Conservation (phyloP, 306 rosid genomes). For the Quercus alba region DNA sequence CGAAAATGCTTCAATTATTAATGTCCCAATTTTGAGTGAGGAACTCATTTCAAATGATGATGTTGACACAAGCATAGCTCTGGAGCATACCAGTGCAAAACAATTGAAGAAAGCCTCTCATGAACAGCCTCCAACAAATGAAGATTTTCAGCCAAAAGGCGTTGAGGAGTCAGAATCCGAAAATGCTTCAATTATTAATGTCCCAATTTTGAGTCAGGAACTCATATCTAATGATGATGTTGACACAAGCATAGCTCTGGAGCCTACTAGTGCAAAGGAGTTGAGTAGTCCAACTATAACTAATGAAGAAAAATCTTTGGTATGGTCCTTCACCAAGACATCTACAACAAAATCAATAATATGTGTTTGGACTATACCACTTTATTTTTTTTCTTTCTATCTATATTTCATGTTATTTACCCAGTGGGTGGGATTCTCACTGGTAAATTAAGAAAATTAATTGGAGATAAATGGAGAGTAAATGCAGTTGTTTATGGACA, state of each 20-base stretch:
- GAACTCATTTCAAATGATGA: conserved; percentile 31
- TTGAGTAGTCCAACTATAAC: conserved; percentile 20
- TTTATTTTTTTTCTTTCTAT: neutral
- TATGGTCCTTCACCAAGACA: conserved; percentile 19
- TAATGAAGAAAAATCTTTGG: conserved; percentile 41
- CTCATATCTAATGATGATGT: neutral
- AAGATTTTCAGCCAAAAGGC: conserved; percentile 37
- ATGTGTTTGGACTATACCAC: neutral
- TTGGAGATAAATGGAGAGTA: neutral
- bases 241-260: conserved; percentile 2
- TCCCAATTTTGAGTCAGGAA: conserved; percentile 38
- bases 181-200: conserved; percentile 20
- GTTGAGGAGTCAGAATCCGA: conserved; percentile 40
- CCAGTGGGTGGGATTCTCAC: neutral
- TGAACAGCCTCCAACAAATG: conserved; percentile 32
- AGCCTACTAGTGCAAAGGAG: conserved; percentile 26
- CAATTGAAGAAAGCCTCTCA: conserved; percentile 53
- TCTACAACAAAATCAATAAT: neutral
- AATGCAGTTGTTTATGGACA: neutral
- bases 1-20: conserved; percentile 24
- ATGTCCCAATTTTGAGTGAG: conserved; percentile 26
- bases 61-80: conserved; percentile 7
- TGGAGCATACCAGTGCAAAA: conserved; percentile 17
- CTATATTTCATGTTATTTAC: neutral
- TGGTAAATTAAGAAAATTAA: neutral